These are phyloP conservation scores for Pythium volutum DNA, from an alignment of 352 stramenopile genomes.

Conservation along the genomic window DNA sequence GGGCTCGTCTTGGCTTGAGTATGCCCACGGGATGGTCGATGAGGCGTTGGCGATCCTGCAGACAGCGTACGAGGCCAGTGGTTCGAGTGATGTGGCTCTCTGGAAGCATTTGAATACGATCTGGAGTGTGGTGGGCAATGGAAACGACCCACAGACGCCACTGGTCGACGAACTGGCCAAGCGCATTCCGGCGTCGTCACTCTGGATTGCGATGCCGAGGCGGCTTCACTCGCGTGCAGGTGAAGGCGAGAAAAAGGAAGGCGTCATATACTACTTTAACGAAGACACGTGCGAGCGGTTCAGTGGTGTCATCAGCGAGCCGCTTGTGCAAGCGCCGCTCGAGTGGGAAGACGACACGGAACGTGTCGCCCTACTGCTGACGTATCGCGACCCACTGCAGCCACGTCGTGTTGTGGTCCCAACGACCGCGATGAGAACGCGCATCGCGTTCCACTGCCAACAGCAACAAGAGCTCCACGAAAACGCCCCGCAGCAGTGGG, in stretches of 20 bases:
- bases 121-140: neutral
- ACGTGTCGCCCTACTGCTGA: slow-evolving; percentile 16
- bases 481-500: slow-evolving; percentile 43
- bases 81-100: neutral
- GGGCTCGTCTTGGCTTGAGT: slow-evolving; percentile 15
- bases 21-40: slow-evolving; percentile 16
- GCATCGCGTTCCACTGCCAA: slow-evolving; percentile 22
- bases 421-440: slow-evolving; percentile 34
- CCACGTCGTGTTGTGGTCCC: slow-evolving; percentile 47
- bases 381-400: slow-evolving; percentile 19
- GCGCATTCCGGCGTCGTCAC: slow-evolving; percentile 45
- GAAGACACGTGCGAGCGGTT: slow-evolving; percentile 52
- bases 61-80: slow-evolving; percentile 8
- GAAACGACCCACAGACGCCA: slow-evolving; percentile 11
- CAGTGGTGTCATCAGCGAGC: slow-evolving; percentile 12
- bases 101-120: slow-evolving; percentile 20
- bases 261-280: slow-evolving; percentile 50
- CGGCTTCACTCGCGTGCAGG: neutral
- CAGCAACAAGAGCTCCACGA: slow-evolving; percentile 23
- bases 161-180: slow-evolving; percentile 32
- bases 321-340: slow-evolving; percentile 35
- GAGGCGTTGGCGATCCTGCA: slow-evolving; percentile 17
- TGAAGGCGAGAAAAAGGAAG: neutral
- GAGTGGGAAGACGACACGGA: slow-evolving; percentile 48
- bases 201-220: slow-evolving; percentile 45